These are phyloP conservation scores for Amanita brunnescens DNA, from an alignment of 768 basidiomycete species.

Conservation along the genomic window DNA sequence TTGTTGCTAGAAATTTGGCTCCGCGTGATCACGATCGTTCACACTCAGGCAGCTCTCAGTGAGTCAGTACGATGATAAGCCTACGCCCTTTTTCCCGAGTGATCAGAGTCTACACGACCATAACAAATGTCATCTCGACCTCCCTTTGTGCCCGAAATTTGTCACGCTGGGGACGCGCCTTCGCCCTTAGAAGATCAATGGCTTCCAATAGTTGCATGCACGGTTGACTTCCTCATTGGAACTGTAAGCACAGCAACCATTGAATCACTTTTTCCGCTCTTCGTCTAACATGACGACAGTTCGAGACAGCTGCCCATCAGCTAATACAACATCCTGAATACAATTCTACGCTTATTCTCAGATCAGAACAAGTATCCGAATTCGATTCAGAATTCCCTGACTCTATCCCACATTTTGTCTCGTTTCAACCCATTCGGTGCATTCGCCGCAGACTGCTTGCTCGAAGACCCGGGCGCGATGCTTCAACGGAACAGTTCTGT, in stretches of 20 bases:
- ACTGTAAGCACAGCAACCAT: background rate
- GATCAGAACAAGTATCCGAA: conserved; percentile 55
- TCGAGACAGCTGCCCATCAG: conserved; percentile 61
- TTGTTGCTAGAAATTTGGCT: no score
- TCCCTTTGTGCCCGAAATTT: background rate
- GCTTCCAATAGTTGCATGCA: background rate
- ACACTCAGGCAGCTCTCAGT: no score
- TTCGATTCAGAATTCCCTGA: conserved; percentile 17
- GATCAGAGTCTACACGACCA: no score
- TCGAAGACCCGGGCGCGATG: conserved; percentile 70
- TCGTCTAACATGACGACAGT: conserved; percentile 33
- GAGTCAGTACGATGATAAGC: no score
- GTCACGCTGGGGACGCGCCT: background rate
- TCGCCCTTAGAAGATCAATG: background rate
- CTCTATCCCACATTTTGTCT: conserved; percentile 28
- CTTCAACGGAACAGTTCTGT: conserved; percentile 66
- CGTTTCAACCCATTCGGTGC: conserved; percentile 31
- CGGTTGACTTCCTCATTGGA: background rate
- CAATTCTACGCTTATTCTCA: conserved; percentile 83
- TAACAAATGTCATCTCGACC: background rate
- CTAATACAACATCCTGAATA: conserved; percentile 87
- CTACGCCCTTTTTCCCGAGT: no score
- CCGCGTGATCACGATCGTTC: no score
- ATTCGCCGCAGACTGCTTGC: conserved; percentile 69
- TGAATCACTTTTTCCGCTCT: no score